These are phyloP conservation scores for Penicillium sp. DNA, from an alignment of 2,329 filamentous ascomycete species.

Conservation along the genomic window DNA sequence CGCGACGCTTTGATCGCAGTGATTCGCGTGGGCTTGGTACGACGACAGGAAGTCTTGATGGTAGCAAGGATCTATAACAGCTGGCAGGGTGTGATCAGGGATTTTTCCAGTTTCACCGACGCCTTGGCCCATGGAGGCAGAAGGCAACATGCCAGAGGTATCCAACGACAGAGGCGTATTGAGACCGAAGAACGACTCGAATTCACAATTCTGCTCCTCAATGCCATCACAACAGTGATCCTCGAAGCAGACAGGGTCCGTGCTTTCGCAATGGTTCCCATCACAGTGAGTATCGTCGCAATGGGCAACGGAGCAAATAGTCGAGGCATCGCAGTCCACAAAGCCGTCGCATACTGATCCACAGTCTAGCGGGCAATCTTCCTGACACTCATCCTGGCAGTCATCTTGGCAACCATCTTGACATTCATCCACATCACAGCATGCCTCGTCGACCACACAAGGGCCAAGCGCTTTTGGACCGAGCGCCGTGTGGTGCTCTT, in stretches of 20 bases:
- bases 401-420: not conserved
- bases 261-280: slow-evolving; percentile 27
- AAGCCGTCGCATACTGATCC: slow-evolving; percentile 44
- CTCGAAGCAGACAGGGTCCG: slow-evolving; percentile 41
- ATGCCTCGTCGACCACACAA: slow-evolving; percentile 35
- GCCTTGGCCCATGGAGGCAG: slow-evolving; percentile 19
- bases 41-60: slow-evolving; percentile 25
- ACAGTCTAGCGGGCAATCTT: slow-evolving; percentile 37
- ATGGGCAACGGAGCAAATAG: slow-evolving; percentile 36
- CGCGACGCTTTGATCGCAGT: slow-evolving; percentile 24
- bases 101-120: slow-evolving; percentile 21
- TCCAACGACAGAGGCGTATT: slow-evolving; percentile 32
- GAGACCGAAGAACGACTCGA: slow-evolving; percentile 36
- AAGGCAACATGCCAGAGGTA: slow-evolving; percentile 26
- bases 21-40: slow-evolving; percentile 22
- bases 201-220: slow-evolving; percentile 25
- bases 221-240: slow-evolving; percentile 34
- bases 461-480: slow-evolving; percentile 13
- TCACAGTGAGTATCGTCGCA: slow-evolving; percentile 28
- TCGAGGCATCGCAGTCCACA: slow-evolving; percentile 40
- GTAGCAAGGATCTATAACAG: slow-evolving; percentile 18
- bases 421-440: slow-evolving; percentile 41
- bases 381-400: slow-evolving; percentile 21
- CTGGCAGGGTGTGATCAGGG: slow-evolving; percentile 17
- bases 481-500: slow-evolving; percentile 24